phyloP scores from a whole-genome alignment of 148 eudicot genomes.

The Spergularia marina region DNA sequence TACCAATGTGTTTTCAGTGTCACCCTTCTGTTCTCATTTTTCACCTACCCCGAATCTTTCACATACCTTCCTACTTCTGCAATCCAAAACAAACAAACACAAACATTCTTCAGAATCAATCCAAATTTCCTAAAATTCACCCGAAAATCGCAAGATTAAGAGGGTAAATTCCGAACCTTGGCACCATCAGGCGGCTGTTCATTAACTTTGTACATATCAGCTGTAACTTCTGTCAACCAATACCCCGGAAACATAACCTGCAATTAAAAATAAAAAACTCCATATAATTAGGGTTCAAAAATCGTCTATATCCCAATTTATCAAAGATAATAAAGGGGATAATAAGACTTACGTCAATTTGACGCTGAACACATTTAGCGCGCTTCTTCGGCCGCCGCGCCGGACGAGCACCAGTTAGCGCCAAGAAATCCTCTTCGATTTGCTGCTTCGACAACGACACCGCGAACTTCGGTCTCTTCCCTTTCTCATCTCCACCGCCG shows the following conservation, averaged over 20 bases:
- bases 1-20: not conserved
- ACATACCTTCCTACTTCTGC: not conserved
- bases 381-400: conserved; percentile 40
- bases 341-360: conserved; percentile 36
- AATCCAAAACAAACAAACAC: not conserved
- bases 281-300: not conserved
- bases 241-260: conserved; percentile 39
- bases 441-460: conserved; percentile 31
- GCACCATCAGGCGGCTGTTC: conserved; percentile 22
- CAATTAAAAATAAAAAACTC: not conserved
- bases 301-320: too few species aligned
- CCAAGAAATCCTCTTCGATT: conserved; percentile 36
- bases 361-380: conserved; percentile 27
- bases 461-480: conserved; percentile 30
- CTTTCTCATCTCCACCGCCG: conserved; percentile 19
- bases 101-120: not conserved
- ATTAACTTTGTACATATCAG: conserved; percentile 40
- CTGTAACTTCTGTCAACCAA: conserved; percentile 39
- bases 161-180: not conserved
- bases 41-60: not conserved
- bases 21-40: not conserved
- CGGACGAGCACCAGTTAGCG: conserved; percentile 32
- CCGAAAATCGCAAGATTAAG: not conserved
- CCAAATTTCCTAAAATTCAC: too few species aligned
- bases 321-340: not conserved